phyloP scores from a whole-genome alignment of 73 alveolate genomes.

The Paramecium bursaria region DNA sequence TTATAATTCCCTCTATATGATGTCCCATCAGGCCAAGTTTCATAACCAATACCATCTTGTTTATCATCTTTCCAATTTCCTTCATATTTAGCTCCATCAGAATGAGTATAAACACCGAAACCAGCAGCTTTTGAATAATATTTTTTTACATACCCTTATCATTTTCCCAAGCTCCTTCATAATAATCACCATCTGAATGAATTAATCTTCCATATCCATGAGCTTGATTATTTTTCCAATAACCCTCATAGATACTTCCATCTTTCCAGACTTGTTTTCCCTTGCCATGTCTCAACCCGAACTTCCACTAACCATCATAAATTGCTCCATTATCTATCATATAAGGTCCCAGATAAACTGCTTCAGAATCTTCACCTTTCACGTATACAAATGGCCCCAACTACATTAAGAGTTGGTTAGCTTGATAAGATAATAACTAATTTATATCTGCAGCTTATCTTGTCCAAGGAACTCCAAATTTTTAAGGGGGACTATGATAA shows the following conservation, averaged over 20 bases:
- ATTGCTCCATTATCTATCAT: constrained; percentile 65
- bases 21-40: constrained; percentile 89
- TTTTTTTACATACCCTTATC: constrained; percentile 68
- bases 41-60: constrained; percentile 84
- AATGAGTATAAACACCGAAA: constrained; percentile 69
- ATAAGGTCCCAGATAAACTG: constrained; percentile 41
- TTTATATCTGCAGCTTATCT: constrained; percentile 12
- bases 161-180: constrained; percentile 78
- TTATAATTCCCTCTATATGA: constrained; percentile 81
- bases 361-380: constrained; percentile 61
- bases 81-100: constrained; percentile 83
- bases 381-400: constrained; percentile 1
- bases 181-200: constrained; percentile 78
- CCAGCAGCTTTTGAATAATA: constrained; percentile 64
- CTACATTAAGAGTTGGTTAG: neutral
- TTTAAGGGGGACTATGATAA: constrained; percentile 28
- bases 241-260: constrained; percentile 83
- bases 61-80: constrained; percentile 86
- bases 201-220: constrained; percentile 87
- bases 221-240: constrained; percentile 80
- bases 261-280: constrained; percentile 82
- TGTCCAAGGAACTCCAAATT: constrained; percentile 17
- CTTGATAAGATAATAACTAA: neutral
- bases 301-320: constrained; percentile 75
- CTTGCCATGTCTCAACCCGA: constrained; percentile 73